These are phyloP conservation scores for Leptomonas pyrrhocoris DNA, from an alignment of 208 protist species.

Conservation along the genomic window DNA sequence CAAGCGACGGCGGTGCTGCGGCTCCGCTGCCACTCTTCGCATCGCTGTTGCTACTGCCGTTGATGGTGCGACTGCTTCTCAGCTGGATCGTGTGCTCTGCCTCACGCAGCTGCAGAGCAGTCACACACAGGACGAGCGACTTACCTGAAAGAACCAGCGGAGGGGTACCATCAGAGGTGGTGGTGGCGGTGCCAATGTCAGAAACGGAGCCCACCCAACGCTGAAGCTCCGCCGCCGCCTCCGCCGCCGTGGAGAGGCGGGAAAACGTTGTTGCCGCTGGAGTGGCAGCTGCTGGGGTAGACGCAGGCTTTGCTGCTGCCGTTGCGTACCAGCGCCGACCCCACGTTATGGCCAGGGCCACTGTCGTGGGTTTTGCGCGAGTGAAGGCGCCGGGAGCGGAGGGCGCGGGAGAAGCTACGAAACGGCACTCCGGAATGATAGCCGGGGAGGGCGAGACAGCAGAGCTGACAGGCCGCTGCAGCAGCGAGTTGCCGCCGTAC, in stretches of 20 bases:
- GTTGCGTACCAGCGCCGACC: conserved; percentile 9
- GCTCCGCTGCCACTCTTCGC: too few relatives aligned
- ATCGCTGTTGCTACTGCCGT: too few relatives aligned
- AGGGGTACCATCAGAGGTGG: neutral
- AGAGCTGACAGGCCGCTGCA: neutral
- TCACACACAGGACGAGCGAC: conserved; percentile 29
- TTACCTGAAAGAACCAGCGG: conserved; percentile 12
- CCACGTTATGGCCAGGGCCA: conserved; percentile 1
- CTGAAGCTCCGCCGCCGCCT: conserved; percentile 27
- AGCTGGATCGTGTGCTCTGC: neutral
- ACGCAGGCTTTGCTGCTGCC: neutral
- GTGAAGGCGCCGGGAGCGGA: too few relatives aligned
- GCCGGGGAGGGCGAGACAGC: neutral
- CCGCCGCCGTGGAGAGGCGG: conserved; percentile 12
- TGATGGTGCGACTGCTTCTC: too few relatives aligned
- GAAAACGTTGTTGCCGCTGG: neutral
- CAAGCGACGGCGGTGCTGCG: neutral
- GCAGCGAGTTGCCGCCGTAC: neutral
- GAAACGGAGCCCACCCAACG: neutral
- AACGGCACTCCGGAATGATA: neutral
- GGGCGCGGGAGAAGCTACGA: neutral
- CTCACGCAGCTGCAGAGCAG: conserved; percentile 24
- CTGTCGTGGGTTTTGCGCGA: too few relatives aligned
- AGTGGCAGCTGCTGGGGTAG: neutral
- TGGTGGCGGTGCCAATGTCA: neutral